Conservation (phyloP, 495 filamentous ascomycete species). For the Rusavskia elegans region DNA sequence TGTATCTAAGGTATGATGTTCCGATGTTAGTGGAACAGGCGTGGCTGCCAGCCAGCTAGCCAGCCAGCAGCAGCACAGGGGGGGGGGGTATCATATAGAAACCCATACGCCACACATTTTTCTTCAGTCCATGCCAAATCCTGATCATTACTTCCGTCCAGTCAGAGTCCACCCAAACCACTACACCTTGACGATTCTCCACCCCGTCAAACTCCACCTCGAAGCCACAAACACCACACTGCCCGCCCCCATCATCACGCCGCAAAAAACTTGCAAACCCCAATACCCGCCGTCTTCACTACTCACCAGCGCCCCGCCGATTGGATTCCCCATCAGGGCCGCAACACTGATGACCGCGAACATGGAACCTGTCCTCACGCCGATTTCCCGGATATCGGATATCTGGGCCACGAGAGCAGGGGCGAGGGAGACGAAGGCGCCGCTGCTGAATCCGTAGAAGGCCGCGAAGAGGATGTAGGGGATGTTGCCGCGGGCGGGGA, state of each 20-base stretch:
- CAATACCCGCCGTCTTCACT: slow-evolving; percentile 38
- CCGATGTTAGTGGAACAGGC: no score
- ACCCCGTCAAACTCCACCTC: slow-evolving; percentile 21
- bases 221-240: slow-evolving; percentile 31
- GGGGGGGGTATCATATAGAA: no score
- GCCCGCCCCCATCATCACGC: slow-evolving; percentile 39
- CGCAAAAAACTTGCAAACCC: slow-evolving; percentile 51
- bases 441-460: slow-evolving; percentile 58
- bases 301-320: slow-evolving; percentile 51
- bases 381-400: slow-evolving; percentile 56
- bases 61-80: no score
- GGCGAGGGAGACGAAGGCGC: slow-evolving; percentile 50
- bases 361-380: slow-evolving; percentile 50
- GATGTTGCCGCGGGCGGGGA: slow-evolving; percentile 41
- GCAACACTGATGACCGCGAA: slow-evolving; percentile 50
- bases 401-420: slow-evolving; percentile 54
- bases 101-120: no score
- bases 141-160: no score
- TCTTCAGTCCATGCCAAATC: no score
- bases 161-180: no score
- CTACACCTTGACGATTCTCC: slow-evolving; percentile 20
- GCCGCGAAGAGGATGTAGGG: slow-evolving; percentile 49
- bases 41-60: no score
- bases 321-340: slow-evolving; percentile 52
- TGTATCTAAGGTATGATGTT: no score